Conservation (phyloP, 2,329 filamentous ascomycete genomes). For the Leptoxyphium fumago region DNA sequence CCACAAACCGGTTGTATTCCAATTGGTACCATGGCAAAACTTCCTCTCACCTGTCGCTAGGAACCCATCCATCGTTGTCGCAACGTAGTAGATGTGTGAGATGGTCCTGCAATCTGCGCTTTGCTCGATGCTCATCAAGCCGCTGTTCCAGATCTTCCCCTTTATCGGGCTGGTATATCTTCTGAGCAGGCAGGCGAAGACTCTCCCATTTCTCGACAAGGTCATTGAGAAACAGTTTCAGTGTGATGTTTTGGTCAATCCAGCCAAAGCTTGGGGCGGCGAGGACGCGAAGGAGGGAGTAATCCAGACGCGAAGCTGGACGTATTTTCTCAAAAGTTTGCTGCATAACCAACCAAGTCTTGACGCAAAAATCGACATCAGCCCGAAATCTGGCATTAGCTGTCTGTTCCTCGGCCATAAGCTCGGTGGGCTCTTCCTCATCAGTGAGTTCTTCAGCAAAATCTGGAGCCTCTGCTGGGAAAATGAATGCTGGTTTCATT, state of each 20-base stretch:
- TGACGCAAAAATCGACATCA: constrained; percentile 1
- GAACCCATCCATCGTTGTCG: not conserved
- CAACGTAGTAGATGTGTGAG: not conserved
- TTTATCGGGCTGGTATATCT: not conserved
- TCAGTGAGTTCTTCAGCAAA: constrained; percentile 5
- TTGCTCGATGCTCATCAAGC: not conserved
- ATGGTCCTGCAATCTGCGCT: not conserved
- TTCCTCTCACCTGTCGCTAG: not conserved
- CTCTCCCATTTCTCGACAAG: not conserved
- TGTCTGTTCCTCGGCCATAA: not conserved
- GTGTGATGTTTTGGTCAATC: not conserved
- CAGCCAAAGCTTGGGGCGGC: not conserved
- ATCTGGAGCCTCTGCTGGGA: constrained; percentile 7
- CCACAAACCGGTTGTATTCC: not conserved
- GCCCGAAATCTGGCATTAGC: not conserved
- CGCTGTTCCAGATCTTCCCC: not conserved
- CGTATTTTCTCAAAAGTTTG: not conserved
- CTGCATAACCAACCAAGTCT: not conserved
- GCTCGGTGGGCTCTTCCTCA: not conserved
- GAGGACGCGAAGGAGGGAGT: not conserved
- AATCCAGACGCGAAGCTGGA: not conserved
- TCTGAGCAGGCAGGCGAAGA: not conserved
- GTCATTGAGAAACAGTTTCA: not conserved
- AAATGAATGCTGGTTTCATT: constrained; percentile 8
- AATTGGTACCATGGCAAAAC: not conserved